These are phyloP conservation scores for Naumovozyma castellii DNA, from an alignment of 805 yeast species.

Conservation along the genomic window DNA sequence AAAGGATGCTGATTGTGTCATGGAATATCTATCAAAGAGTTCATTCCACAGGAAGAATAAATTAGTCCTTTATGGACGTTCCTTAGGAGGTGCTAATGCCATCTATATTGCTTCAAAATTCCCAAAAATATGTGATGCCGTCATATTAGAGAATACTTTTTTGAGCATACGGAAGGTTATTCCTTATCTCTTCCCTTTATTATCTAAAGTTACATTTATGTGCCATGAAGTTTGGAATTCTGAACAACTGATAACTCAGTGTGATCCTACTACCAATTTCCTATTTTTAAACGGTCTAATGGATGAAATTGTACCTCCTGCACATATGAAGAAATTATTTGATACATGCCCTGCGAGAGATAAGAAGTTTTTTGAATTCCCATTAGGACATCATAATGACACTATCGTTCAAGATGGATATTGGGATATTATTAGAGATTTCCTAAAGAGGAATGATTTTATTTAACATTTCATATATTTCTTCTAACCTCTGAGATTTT, in stretches of 20 bases:
- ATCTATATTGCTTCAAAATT: conserved; percentile 63
- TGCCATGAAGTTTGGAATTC: conserved; percentile 83
- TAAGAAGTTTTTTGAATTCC: conserved; percentile 48
- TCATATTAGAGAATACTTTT: conserved; percentile 83
- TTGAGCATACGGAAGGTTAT: conserved; percentile 61
- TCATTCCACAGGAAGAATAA: conserved; percentile 39
- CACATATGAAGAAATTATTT: conserved; percentile 58
- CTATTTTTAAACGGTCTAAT: conserved; percentile 60
- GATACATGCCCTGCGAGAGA: conserved; percentile 40
- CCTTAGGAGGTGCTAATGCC: conserved; percentile 93
- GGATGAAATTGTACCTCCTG: conserved; percentile 90
- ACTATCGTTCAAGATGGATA: conserved; percentile 67
- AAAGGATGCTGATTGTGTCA: conserved; percentile 65
- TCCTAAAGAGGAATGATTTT: conserved; percentile 36
- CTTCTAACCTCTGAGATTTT: no score
- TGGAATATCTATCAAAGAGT: conserved; percentile 48
- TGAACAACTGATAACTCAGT: conserved; percentile 44
- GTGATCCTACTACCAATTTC: conserved; percentile 51
- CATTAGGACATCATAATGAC: conserved; percentile 70
- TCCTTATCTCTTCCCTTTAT: conserved; percentile 63
- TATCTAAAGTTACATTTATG: conserved; percentile 44
- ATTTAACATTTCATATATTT: no score
- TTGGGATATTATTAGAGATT: conserved; percentile 60
- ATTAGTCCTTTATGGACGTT: conserved; percentile 72
- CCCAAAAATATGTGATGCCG: conserved; percentile 43